A percentile compares a stretch with the other conserved stretches of the same genome.
These are phyloP conservation scores for Cinnamomum chago DNA, from an alignment of 164 flowering plant species.

Conservation along the genomic window DNA sequence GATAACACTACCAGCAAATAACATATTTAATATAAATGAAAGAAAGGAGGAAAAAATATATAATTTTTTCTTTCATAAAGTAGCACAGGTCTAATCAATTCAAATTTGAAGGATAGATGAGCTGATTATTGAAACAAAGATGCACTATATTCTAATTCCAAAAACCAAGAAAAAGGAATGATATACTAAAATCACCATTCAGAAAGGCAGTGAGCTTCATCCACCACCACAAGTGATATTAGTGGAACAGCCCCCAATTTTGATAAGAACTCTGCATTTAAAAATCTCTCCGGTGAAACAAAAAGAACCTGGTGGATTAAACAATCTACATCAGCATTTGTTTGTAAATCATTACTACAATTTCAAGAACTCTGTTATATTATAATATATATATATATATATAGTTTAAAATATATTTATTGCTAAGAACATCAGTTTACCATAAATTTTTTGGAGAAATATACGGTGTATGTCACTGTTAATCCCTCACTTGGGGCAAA, in stretches of 20 bases:
- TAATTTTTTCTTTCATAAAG: not conserved
- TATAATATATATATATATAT: too few species aligned
- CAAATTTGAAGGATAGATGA: not conserved
- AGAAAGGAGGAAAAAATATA: not conserved
- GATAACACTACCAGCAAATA: not conserved
- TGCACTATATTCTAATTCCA: not conserved
- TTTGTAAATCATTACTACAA: not conserved
- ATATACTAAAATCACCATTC: slow-evolving; percentile 67
- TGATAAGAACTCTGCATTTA: slow-evolving; percentile 71
- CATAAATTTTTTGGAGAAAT: too few species aligned
- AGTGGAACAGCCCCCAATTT: slow-evolving; percentile 39
- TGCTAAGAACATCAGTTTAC: too few species aligned
- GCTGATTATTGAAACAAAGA: not conserved
- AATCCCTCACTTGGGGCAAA: too few species aligned
- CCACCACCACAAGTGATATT: slow-evolving; percentile 83
- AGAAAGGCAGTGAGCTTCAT: slow-evolving; percentile 98
- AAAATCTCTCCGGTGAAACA: slow-evolving; percentile 93
- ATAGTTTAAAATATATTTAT: too few species aligned
- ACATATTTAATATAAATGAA: not conserved
- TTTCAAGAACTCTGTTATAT: not conserved
- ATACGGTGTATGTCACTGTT: too few species aligned
- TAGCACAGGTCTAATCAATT: not conserved
- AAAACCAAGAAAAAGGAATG: not conserved
- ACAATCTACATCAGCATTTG: slow-evolving; percentile 12
- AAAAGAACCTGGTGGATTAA: slow-evolving; percentile 71